phyloP scores from a whole-genome alignment of 768 basidiomycete genomes.

The Gymnopilus dilepis region DNA sequence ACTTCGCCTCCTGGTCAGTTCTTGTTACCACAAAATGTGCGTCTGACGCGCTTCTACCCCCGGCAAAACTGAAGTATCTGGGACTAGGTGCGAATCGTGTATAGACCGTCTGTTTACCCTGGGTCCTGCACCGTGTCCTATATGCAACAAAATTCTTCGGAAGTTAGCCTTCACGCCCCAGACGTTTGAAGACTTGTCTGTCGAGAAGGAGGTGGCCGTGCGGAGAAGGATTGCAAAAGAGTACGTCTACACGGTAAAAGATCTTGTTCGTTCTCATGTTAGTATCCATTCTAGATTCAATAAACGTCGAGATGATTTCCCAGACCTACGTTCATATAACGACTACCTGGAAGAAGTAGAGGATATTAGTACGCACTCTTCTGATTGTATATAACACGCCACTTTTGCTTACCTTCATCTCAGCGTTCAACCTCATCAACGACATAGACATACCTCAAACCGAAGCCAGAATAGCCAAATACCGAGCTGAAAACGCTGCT shows the following conservation, averaged over 20 bases:
- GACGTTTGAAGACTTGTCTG: constrained; percentile 90
- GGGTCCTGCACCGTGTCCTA: constrained; percentile 95
- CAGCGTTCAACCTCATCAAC: constrained; percentile 95
- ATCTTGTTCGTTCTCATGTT: neutral
- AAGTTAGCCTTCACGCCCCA: constrained; percentile 96
- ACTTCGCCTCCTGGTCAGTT: constrained; percentile 89
- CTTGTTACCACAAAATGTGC: constrained; percentile 99
- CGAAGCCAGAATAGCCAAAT: constrained; percentile 80
- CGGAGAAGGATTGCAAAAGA: constrained; percentile 88
- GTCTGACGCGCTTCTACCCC: constrained; percentile 23
- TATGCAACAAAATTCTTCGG: constrained; percentile 84
- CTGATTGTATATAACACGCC: constrained; percentile 7
- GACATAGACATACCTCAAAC: constrained; percentile 82
- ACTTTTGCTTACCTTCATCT: constrained; percentile 7
- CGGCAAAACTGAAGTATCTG: neutral
- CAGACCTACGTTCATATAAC: constrained; percentile 80
- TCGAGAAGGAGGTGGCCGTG: constrained; percentile 94
- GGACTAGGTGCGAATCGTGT: constrained; percentile 94
- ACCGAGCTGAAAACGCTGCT: constrained; percentile 80
- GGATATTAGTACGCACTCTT: constrained; percentile 62
- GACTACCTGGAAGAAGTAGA: constrained; percentile 97
- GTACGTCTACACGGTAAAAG: constrained; percentile 46
- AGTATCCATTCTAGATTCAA: constrained; percentile 72
- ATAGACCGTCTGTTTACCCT: constrained; percentile 96
- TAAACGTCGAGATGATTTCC: constrained; percentile 90